Base-by-base conservation (phyloP, 2,329 filamentous ascomycete genomes). In the Penicillium paneum region DNA sequence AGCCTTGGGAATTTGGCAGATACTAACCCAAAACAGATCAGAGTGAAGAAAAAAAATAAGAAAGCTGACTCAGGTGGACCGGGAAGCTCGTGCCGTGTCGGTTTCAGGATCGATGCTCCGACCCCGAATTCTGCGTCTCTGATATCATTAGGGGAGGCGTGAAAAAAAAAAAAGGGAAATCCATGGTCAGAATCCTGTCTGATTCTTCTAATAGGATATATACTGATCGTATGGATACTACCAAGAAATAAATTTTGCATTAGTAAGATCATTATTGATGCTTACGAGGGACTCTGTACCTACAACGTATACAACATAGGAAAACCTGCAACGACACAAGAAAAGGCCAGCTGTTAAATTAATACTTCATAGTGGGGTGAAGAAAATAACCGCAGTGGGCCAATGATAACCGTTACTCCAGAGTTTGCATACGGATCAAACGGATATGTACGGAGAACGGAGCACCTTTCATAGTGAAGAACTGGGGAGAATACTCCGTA, bases 61-160 rank as follows among this genome's bases (percentile, higher is more conserved):
- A 38, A 34, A 31, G 46, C 51, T 57, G 57, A 58, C 42, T 61
- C 53, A 55, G 51, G 59, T 64, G 61, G 64, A 60, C 50, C 52
- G 55, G 56, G 17, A 50, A 57, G 60, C 57, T 55, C 62, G 63
- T 59, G 62, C 60, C 61, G 61, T 59, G 56, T 63, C 54, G 58
- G 66, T 67, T 69, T 68, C 67, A 69, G 63, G 60, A 58, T 60
- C 47, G 55, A 64, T 63, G 56, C 56, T 61, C 63, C 64, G 67
- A 64, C 45, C 39, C 39, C 51, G 8, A 52, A 32, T 24, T 19
- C 36, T 52, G 43, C 35, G 29, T 43, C 36, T 32, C 49, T 55
- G 52, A 55, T 49, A 47, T 49, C 45, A 54, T 57, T 35, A 42
- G 8, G 29, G 28, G 29, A 44, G 19, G 24, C 15, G 39, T 15